Evolutionary conservation across 768 basidiomycete species (phyloP).

Genomic region (Termitomyces sp.): DNA sequence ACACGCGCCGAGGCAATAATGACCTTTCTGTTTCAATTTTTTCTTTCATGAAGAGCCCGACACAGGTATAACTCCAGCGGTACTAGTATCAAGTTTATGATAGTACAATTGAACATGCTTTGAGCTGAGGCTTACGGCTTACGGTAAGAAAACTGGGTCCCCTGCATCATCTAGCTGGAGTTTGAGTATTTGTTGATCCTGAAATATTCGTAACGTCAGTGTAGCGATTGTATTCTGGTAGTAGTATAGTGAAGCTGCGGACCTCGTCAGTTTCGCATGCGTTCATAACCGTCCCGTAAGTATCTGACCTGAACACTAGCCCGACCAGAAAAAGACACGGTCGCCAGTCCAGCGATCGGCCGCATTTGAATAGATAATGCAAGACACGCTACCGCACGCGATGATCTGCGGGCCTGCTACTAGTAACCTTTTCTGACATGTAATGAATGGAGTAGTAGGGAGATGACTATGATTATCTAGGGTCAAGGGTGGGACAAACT

Average conservation of each 20-base stretch:
- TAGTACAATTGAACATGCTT: background rate
- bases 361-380: background rate
- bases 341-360: slow-evolving; percentile 14
- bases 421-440: slow-evolving; percentile 2
- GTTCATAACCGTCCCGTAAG: slow-evolving; percentile 16
- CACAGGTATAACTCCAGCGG: slow-evolving; percentile 18
- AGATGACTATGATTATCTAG: background rate
- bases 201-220: background rate
- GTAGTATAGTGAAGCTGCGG: background rate
- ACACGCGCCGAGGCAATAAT: too few relatives aligned
- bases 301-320: slow-evolving; percentile 17
- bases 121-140: slow-evolving; percentile 18
- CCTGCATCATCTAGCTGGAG: slow-evolving; percentile 18
- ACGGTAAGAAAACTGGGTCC: slow-evolving; percentile 20
- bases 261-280: slow-evolving; percentile 16
- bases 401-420: background rate
- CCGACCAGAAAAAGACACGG: slow-evolving; percentile 21
- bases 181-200: slow-evolving; percentile 19
- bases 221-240: background rate
- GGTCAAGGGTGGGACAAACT: background rate
- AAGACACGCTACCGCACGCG: background rate
- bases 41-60: background rate
- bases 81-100: slow-evolving; percentile 10
- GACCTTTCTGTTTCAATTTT: background rate
- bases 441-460: background rate